Conservation (phyloP, 768 basidiomycete species). For the Leccinum subgranulosum region DNA sequence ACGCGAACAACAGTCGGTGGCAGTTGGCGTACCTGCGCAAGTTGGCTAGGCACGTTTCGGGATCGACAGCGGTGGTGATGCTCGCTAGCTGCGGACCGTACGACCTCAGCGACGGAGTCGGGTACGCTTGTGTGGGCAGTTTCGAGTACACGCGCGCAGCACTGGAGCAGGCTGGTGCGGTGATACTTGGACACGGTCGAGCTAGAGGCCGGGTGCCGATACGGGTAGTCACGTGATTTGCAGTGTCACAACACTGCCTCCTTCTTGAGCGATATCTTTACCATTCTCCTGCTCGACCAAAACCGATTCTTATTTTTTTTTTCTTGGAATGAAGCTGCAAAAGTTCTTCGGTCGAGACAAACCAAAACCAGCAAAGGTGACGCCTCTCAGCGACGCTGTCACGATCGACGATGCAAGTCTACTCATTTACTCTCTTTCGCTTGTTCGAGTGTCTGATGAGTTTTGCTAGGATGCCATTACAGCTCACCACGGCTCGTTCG, state of each 20-base stretch:
- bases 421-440: not conserved
- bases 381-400: constrained; percentile 18
- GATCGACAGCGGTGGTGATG: constrained; percentile 39
- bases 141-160: constrained; percentile 60
- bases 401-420: constrained; percentile 31
- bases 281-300: not conserved
- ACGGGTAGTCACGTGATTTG: constrained; percentile 21
- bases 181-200: constrained; percentile 40
- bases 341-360: constrained; percentile 58
- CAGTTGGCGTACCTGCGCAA: constrained; percentile 42
- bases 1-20: constrained; percentile 52
- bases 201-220: constrained; percentile 10
- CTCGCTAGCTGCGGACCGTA: constrained; percentile 68
- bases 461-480: constrained; percentile 21
- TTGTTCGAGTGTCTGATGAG: not conserved
- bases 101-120: constrained; percentile 41
- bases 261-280: constrained; percentile 3
- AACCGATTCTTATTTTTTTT: not conserved
- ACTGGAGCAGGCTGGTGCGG: constrained; percentile 41
- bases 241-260: constrained; percentile 23
- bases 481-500: constrained; percentile 21
- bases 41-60: constrained; percentile 22
- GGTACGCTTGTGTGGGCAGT: constrained; percentile 43
- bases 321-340: constrained; percentile 44
- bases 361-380: constrained; percentile 35